Evolutionary conservation across 306 rosid genomes (phyloP).

Genomic region (Vachellia collinsii): DNA sequence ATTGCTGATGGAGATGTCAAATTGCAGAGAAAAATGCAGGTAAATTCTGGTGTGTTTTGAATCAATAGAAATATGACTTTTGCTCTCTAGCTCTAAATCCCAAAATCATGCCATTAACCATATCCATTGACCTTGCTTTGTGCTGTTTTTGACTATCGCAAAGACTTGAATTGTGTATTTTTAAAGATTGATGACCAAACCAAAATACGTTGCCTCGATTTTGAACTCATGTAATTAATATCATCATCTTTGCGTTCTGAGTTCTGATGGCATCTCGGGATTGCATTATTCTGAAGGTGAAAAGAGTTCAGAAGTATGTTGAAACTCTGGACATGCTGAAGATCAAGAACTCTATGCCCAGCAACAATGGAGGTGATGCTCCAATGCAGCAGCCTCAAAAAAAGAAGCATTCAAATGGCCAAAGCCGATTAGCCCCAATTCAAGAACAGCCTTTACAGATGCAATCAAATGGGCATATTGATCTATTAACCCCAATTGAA

Average conservation of each 20-base stretch:
- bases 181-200: background rate
- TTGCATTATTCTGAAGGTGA: conserved; percentile 58
- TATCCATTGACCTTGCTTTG: background rate
- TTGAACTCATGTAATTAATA: background rate
- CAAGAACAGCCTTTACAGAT: conserved; percentile 52
- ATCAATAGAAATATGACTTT: background rate
- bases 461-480: conserved; percentile 32
- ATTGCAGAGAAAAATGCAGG: conserved; percentile 95
- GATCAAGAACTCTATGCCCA: conserved; percentile 60
- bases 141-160: background rate
- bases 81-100: background rate
- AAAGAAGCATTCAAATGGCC: conserved; percentile 47
- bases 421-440: conserved; percentile 50
- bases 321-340: conserved; percentile 86
- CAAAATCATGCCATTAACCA: background rate
- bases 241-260: background rate
- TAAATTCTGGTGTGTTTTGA: conserved; percentile 22
- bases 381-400: conserved; percentile 42
- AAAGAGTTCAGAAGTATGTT: conserved; percentile 84
- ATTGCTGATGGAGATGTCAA: conserved; percentile 89
- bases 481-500: conserved; percentile 47
- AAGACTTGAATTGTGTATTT: background rate
- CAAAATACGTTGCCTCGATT: background rate
- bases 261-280: conserved; percentile 36
- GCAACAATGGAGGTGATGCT: conserved; percentile 45